These are phyloP conservation scores for Aspergillus cavernicola DNA, from an alignment of 495 filamentous ascomycete species.

Conservation along the genomic window DNA sequence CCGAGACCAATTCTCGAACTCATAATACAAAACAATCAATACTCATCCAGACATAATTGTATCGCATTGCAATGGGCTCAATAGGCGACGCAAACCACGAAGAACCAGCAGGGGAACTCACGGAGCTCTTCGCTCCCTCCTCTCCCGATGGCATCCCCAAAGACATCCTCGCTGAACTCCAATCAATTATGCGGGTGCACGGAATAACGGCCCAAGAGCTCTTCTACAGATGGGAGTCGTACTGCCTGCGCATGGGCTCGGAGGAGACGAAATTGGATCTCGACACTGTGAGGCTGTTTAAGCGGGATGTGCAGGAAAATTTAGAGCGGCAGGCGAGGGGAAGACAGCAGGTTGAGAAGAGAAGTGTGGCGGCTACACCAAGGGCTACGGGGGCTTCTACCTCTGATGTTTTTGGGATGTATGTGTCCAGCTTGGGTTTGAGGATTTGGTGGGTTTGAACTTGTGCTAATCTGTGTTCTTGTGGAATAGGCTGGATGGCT, in stretches of 20 bases:
- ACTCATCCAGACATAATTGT: no score
- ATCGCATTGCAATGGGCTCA: background rate
- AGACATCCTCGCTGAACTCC: conserved; percentile 73
- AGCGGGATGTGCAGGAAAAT: conserved; percentile 78
- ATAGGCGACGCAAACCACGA: conserved; percentile 10
- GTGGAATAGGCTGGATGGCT: conserved; percentile 64
- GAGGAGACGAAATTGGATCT: conserved; percentile 70
- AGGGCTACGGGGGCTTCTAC: conserved; percentile 45
- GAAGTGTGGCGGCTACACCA: conserved; percentile 56
- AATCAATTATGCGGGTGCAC: conserved; percentile 80
- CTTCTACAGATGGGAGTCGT: conserved; percentile 97
- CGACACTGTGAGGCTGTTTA: conserved; percentile 68
- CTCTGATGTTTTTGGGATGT: conserved; percentile 81
- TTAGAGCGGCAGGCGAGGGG: conserved; percentile 64
- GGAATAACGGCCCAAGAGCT: conserved; percentile 73
- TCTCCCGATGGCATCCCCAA: conserved; percentile 56
- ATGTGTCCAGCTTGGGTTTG: conserved; percentile 23
- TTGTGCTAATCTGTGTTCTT: background rate
- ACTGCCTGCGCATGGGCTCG: conserved; percentile 83
- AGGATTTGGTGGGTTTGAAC: background rate
- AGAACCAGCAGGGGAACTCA: conserved; percentile 52
- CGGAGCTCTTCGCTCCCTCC: conserved; percentile 59
- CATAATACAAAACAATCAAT: no score
- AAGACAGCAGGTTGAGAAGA: conserved; percentile 59
- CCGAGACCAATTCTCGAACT: no score